Conservation (phyloP, 225 moss, liverwort and hornwort genomes). For the Pseudoscleropodium purum region DNA sequence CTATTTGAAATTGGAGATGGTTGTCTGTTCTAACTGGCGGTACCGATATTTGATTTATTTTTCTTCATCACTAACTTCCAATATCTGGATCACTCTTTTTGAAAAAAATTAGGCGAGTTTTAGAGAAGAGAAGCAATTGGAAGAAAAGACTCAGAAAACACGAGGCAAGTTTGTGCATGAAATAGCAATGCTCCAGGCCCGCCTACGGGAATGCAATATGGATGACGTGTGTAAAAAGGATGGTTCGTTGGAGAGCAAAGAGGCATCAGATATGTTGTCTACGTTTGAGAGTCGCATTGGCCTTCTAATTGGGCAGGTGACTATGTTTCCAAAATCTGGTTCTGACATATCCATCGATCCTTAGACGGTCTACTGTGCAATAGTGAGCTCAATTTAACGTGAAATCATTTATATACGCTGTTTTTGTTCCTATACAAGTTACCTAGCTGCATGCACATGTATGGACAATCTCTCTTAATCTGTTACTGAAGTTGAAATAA, state of each 20-base stretch:
- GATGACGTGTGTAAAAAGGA: constrained; percentile 36
- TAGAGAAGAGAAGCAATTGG: constrained; percentile 40
- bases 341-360: neutral
- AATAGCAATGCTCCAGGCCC: constrained; percentile 34
- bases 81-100: neutral
- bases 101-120: constrained; percentile 18
- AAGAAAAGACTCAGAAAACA: constrained; percentile 17
- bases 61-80: neutral
- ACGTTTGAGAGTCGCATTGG: constrained; percentile 90
- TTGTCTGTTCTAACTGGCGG: neutral
- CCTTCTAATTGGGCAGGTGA: constrained; percentile 86
- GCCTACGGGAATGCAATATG: constrained; percentile 43
- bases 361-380: neutral
- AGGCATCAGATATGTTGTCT: constrained; percentile 69
- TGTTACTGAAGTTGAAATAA: neutral
- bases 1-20: neutral
- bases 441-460: neutral
- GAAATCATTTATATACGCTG: neutral
- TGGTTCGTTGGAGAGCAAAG: constrained; percentile 17
- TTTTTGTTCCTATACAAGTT: neutral
- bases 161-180: constrained; percentile 38
- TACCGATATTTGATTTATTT: neutral
- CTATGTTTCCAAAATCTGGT: neutral
- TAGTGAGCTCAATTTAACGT: neutral
- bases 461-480: neutral